Conservation (phyloP, 257 asterid species). For the Anisodus tanguticus region DNA sequence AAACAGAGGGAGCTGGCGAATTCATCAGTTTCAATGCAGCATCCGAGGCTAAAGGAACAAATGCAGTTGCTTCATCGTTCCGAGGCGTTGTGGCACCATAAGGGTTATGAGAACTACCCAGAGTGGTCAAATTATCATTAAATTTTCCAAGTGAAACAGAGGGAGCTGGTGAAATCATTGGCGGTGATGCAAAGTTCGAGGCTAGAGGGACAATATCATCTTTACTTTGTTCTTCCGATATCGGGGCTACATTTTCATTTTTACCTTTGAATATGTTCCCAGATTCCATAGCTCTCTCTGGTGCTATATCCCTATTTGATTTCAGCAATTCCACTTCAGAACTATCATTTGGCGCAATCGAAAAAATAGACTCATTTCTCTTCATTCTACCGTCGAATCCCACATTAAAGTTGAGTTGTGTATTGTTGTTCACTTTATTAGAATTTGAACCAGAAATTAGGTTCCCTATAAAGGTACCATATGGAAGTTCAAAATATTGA, state of each 20-base stretch:
- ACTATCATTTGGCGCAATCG: not conserved
- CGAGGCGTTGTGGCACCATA: not conserved
- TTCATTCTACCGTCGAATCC: slow-evolving; percentile 19
- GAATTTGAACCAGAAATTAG: slow-evolving; percentile 37
- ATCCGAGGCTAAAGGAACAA: slow-evolving; percentile 3
- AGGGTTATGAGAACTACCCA: slow-evolving; percentile 7
- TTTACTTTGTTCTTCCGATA: not conserved
- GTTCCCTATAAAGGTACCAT: slow-evolving; percentile 50
- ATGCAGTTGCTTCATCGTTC: not conserved
- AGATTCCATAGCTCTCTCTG: slow-evolving; percentile 31
- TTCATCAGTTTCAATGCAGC: slow-evolving; percentile 16
- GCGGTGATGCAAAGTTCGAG: slow-evolving; percentile 12
- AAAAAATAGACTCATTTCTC: not conserved
- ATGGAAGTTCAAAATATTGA: slow-evolving; percentile 68
- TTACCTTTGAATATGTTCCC: not conserved
- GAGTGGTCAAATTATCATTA: not conserved
- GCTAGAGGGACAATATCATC: not conserved
- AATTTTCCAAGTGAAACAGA: slow-evolving; percentile 16
- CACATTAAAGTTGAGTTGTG: slow-evolving; percentile 28
- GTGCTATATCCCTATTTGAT: slow-evolving; percentile 29
- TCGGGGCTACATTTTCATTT: not conserved
- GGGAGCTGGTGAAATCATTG: slow-evolving; percentile 38
- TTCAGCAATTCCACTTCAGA: slow-evolving; percentile 21
- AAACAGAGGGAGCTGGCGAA: slow-evolving; percentile 39
- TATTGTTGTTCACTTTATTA: slow-evolving; percentile 18